These are phyloP conservation scores for Capronia coronata DNA, from an alignment of 2,329 filamentous ascomycete species.

Conservation along the genomic window DNA sequence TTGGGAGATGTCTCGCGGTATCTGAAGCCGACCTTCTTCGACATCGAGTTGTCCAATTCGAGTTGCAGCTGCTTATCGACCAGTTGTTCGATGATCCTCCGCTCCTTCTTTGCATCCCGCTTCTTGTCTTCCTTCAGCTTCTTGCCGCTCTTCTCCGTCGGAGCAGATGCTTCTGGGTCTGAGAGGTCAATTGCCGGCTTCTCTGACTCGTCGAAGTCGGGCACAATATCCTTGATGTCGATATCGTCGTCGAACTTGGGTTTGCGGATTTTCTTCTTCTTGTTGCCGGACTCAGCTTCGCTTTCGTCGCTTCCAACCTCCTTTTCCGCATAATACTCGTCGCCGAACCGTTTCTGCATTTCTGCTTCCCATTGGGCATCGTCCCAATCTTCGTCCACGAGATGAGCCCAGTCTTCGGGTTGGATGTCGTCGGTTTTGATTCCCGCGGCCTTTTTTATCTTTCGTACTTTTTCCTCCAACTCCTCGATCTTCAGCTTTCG, in stretches of 20 bases:
- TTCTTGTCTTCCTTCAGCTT: conserved; percentile 51
- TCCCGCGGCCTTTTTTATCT: conserved; percentile 85
- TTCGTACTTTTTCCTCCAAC: conserved; percentile 74
- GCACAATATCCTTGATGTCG: conserved; percentile 87
- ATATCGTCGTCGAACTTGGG: conserved; percentile 96
- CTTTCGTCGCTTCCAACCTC: conserved; percentile 62
- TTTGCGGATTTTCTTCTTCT: conserved; percentile 53
- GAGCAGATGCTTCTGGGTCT: conserved; percentile 42
- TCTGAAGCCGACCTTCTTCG: conserved; percentile 60
- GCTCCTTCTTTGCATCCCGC: conserved; percentile 71
- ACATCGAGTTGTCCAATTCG: conserved; percentile 61
- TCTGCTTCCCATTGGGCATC: conserved; percentile 83
- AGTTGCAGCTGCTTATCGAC: conserved; percentile 77
- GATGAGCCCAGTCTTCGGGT: conserved; percentile 74
- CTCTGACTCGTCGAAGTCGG: conserved; percentile 55
- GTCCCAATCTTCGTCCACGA: conserved; percentile 84
- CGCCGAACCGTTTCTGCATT: conserved; percentile 82
- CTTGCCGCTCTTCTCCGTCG: conserved; percentile 41
- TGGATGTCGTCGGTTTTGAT: conserved; percentile 54
- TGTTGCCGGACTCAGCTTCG: conserved; percentile 64
- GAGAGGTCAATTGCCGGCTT: conserved; percentile 52
- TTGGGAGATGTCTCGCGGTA: conserved; percentile 92
- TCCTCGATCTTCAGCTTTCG: conserved; percentile 87
- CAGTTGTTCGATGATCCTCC: conserved; percentile 74
- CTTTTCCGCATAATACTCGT: conserved; percentile 75